Percentiles rank a stretch among this genome's conserved stretches.
These are phyloP conservation scores for Creolimax fragrantissima DNA, from an alignment of 78 protist genomes.

Conservation along the genomic window DNA sequence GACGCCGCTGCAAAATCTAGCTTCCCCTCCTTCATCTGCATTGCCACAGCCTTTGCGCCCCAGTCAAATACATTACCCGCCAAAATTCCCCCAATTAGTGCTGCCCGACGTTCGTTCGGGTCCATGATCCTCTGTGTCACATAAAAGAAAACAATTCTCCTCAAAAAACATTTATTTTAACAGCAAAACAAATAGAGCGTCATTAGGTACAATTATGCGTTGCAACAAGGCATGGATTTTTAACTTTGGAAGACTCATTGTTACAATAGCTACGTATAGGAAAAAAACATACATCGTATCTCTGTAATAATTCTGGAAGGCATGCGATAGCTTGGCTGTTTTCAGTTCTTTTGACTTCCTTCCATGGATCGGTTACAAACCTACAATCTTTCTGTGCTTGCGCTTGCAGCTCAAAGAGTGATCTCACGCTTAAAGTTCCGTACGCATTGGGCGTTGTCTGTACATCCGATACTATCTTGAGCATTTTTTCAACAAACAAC, in stretches of 20 bases:
- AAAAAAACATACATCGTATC: background rate
- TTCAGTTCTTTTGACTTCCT: background rate
- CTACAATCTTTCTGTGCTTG: background rate
- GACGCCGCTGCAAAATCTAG: constrained; percentile 3
- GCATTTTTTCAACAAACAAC: background rate
- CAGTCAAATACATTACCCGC: constrained; percentile 28
- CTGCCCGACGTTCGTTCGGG: background rate
- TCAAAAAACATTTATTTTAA: background rate
- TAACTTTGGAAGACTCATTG: too few species aligned
- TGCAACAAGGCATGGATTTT: too few species aligned
- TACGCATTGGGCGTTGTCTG: background rate
- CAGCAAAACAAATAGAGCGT: background rate
- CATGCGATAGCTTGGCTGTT: background rate
- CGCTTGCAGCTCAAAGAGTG: background rate
- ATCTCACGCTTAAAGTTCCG: background rate
- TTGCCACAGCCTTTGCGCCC: background rate
- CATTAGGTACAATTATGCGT: too few species aligned
- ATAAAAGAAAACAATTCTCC: background rate
- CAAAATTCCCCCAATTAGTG: constrained; percentile 4
- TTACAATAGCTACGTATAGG: too few species aligned
- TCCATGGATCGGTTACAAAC: background rate
- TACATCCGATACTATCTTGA: background rate
- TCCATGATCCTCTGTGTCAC: background rate
- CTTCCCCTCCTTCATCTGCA: background rate
- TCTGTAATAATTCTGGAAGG: background rate